A percentile compares a stretch with the other conserved stretches of the same genome.
These are phyloP conservation scores for Irpex rosettiformis DNA, from an alignment of 1,284 basidiomycete species.

Conservation along the genomic window DNA sequence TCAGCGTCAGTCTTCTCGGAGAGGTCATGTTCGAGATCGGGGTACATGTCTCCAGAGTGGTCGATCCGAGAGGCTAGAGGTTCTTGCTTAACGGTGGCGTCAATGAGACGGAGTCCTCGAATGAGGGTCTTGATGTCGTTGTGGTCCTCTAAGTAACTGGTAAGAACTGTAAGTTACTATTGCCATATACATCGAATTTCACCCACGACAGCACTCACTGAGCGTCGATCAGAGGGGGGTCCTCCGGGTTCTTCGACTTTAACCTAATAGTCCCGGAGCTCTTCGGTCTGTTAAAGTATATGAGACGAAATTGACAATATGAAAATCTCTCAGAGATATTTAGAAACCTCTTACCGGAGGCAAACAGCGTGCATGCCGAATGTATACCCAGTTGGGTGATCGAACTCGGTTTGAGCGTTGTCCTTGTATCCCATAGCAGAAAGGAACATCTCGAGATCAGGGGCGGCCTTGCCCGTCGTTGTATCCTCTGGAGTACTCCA, in stretches of 20 bases:
- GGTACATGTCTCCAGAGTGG: constrained; percentile 22
- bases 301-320: neutral
- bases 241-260: constrained; percentile 37
- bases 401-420: constrained; percentile 19
- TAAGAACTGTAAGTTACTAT: neutral
- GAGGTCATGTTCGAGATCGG: constrained; percentile 26
- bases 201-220: constrained; percentile 35
- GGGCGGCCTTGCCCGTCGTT: constrained; percentile 51
- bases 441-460: constrained; percentile 61
- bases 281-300: constrained; percentile 34
- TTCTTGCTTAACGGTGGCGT: constrained; percentile 46
- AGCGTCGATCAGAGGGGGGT: constrained; percentile 43
- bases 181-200: neutral
- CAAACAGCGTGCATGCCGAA: constrained; percentile 29
- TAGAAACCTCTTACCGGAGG: constrained; percentile 24
- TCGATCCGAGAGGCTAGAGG: constrained; percentile 50
- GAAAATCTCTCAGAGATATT: neutral
- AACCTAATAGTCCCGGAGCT: constrained; percentile 39
- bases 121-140: constrained; percentile 55
- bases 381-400: constrained; percentile 18
- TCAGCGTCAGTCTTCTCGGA: constrained; percentile 27
- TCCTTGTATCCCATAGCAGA: constrained; percentile 42
- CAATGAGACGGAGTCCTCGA: constrained; percentile 47
- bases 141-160: constrained; percentile 50
- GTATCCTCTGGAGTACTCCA: constrained; percentile 41